phyloP scores from a whole-genome alignment of 345 rosid genomes.

The Clarkia xantiana region DNA sequence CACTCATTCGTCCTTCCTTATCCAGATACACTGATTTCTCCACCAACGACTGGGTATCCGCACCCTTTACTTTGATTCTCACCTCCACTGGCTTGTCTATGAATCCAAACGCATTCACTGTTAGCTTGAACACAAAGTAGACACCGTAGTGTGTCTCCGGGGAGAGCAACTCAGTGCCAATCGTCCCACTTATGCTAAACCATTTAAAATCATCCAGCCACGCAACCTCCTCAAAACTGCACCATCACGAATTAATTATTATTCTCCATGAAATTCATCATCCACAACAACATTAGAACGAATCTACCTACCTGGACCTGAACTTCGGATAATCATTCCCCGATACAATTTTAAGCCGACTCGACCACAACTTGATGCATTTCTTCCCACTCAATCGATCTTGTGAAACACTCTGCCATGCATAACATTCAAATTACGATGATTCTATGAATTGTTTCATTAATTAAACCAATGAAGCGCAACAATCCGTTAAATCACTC shows the following conservation, averaged over 20 bases:
- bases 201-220: conserved; percentile 13
- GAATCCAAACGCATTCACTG: conserved; percentile 4
- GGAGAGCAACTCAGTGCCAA: conserved; percentile 10
- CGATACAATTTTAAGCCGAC: conserved; percentile 18
- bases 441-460: too few species aligned
- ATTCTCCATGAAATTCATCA: neutral
- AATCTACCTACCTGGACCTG: conserved; percentile 12
- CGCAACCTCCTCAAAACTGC: conserved; percentile 17
- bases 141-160: conserved; percentile 9
- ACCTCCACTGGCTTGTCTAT: conserved; percentile 9
- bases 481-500: too few species aligned
- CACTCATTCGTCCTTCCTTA: neutral
- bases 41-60: conserved; percentile 5
- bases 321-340: conserved; percentile 15
- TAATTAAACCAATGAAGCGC: too few species aligned
- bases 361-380: conserved; percentile 16
- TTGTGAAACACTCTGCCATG: conserved; percentile 17
- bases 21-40: conserved; percentile 6
- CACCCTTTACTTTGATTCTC: conserved; percentile 3
- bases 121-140: conserved; percentile 15
- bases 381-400: conserved; percentile 17
- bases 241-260: neutral
- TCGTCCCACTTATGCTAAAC: conserved; percentile 15
- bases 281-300: neutral
- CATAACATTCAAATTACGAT: too few species aligned